Evolutionary conservation across 352 stramenopile species (phyloP), one percentile per base, ranked within the genome.

Genomic region (Phytophthora fragariaefolia): DNA sequence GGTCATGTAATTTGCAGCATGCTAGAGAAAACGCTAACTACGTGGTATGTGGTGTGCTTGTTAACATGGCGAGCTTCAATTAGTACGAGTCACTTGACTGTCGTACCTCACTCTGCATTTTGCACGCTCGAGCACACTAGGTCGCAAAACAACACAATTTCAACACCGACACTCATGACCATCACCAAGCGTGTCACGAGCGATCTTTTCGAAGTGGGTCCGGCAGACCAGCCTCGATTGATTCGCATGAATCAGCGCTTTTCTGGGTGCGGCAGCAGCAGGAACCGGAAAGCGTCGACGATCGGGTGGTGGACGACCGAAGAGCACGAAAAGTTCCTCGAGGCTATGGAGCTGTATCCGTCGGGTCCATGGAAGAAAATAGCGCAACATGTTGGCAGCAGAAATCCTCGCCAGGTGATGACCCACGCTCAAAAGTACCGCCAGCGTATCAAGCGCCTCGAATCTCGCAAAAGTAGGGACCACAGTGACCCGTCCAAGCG

Each of bases 301-400:
- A 47, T 47, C 32, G 51, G 51, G 6, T 47, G 30, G 43, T 64
- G 57, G 57, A 64, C 57, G 4, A 24, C 12, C 23, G 57, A 62
- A n/a, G 77, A 86, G 56, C 77, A 83, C 56, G 73, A 69, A 24
- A 68, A 67, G 22, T 86, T 83, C 63, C 73, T 83, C 28, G 68
- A 81, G n/a, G 77, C 69, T n/a, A 63, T 82, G 17, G 61, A 73
- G 49, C 27, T 73, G 27, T 79, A 73, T 34, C 77, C 77, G 28
- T 71, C 60, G 0, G 77, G 77, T 3, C 77, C 75, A 45, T 86
- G 77, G 77, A 82, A 80, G 45, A 48, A 53, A 13, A 69, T 80
- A 22, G 72, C 72, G 1, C 26, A 42, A 10, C 53, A 76, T n/a
- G 47, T 80, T 6, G 50, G 68, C 28, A 74, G 46, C 6, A 64